Base-by-base conservation (phyloP, 2,329 filamentous ascomycete genomes). In the Bertia moriformis region DNA sequence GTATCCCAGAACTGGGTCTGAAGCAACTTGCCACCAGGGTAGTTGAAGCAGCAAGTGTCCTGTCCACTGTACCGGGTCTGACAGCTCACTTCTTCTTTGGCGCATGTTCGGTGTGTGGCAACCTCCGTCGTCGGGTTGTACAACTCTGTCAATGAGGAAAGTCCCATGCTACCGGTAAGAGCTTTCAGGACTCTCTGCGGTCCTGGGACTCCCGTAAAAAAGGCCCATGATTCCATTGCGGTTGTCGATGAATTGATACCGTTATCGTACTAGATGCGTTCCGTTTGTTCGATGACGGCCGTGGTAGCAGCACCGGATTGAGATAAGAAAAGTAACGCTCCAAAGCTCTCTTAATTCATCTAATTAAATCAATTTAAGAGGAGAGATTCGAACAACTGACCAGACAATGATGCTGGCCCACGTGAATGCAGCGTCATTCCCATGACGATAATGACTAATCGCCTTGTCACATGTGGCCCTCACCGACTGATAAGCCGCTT, bases 1-100 rank as follows among this genome's bases (percentile, higher is more conserved):
- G 73, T 70, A 50, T 87, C 81, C 82, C 82, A 87, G 59, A 87
- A 86, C 49, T 87, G 82, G 2, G 83, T 86, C 55, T 75, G 72
- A 3, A 86, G 65, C 36, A 87, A 59, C 44, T 83, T 72, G 4
- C 83, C 83, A 3, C 79, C 75, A 0, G 81, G 81, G 17, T 73
- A 66, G 50, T 82, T 82, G 61, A 85, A 82, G 58, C 83, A 87
- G 61, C 83, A 87, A 4, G 76, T 69, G 49, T 86, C 66, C 38
- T 65, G 32, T 7, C 32, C 32, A 35, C 17, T 7, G 32, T 35
- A 35, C 15, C 17, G 10, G 15, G 32, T 15, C 7, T 35, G 32
- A 35, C 32, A 35, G 32, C 32, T 35, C 10, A 35, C 12, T 17
- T 35, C 32, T 15, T 7, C 7, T 10, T 17, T 17, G 15, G 32